A percentile compares a stretch with the other conserved stretches of the same genome.
phyloP scores from a whole-genome alignment of 2,329 filamentous ascomycete genomes.

The Pseudophaeomoniella oleicola region DNA sequence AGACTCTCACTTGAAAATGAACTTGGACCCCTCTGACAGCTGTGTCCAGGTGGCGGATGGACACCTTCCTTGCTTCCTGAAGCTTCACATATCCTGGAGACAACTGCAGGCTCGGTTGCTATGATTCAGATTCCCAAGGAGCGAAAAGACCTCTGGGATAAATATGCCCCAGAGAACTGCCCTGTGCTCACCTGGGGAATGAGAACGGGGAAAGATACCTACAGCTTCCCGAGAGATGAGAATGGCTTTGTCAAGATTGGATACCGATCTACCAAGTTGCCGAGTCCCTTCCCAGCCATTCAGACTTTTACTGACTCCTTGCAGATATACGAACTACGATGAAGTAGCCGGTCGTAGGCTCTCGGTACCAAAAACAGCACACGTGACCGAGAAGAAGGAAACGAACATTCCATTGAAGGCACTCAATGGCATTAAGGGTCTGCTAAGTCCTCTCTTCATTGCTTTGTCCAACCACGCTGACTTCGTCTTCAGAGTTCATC shows the following conservation, averaged over 20 bases:
- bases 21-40: not conserved
- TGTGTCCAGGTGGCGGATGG: slow-evolving; percentile 15
- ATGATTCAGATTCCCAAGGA: slow-evolving; percentile 18
- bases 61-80: slow-evolving; percentile 16
- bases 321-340: not conserved
- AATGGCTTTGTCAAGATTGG: slow-evolving; percentile 34
- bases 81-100: slow-evolving; percentile 17
- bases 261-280: slow-evolving; percentile 36
- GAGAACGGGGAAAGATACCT: slow-evolving; percentile 12
- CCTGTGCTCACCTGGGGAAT: slow-evolving; percentile 17
- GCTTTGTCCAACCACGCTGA: slow-evolving; percentile 12
- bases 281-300: no score
- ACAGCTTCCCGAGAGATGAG: slow-evolving; percentile 32
- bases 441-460: slow-evolving; percentile 1
- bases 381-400: not conserved
- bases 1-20: not conserved
- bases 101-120: slow-evolving; percentile 23
- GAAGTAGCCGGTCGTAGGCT: not conserved
- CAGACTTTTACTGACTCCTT: no score
- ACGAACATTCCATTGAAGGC: not conserved
- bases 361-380: not conserved
- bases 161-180: slow-evolving; percentile 19
- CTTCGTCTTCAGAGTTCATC: slow-evolving; percentile 10
- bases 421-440: not conserved
- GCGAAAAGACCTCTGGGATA: slow-evolving; percentile 18